A percentile compares a stretch with the other conserved stretches of the same genome.
phyloP scores from a whole-genome alignment of 2,329 filamentous ascomycete species.

The Calonectria montana region DNA sequence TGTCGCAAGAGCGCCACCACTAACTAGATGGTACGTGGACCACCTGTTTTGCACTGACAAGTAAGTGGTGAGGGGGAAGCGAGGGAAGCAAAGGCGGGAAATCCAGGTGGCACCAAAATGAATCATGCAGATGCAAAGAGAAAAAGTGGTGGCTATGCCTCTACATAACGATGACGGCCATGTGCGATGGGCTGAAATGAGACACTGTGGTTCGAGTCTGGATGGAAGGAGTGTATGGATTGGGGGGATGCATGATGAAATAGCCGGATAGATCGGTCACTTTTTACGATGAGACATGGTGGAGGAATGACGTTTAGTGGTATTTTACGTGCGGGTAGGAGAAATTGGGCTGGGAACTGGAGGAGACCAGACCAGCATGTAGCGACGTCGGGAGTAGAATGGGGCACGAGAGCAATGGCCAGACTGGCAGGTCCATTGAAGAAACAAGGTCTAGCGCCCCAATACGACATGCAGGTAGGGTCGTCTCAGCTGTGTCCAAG shows the following conservation, averaged over 20 bases:
- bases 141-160: constrained; percentile 8
- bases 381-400: too few relatives aligned
- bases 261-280: constrained; percentile 10
- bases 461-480: neutral
- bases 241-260: constrained; percentile 8
- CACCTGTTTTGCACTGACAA: neutral
- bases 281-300: neutral
- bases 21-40: neutral
- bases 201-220: constrained; percentile 9
- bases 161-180: neutral
- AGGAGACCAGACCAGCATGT: neutral
- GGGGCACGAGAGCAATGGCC: constrained; percentile 2
- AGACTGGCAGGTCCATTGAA: neutral
- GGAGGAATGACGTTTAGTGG: neutral
- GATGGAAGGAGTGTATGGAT: neutral
- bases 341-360: constrained; percentile 1
- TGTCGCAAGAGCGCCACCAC: neutral
- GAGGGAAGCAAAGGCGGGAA: neutral
- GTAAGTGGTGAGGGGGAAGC: neutral
- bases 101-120: neutral
- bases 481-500: neutral
- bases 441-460: neutral
- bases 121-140: neutral
- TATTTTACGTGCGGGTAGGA: neutral
- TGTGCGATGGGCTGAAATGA: constrained; percentile 14